A percentile compares a stretch with the other conserved stretches of the same genome.
These are phyloP conservation scores for Botryotinia globosa DNA, from an alignment of 2,329 filamentous ascomycete genomes.

Conservation along the genomic window DNA sequence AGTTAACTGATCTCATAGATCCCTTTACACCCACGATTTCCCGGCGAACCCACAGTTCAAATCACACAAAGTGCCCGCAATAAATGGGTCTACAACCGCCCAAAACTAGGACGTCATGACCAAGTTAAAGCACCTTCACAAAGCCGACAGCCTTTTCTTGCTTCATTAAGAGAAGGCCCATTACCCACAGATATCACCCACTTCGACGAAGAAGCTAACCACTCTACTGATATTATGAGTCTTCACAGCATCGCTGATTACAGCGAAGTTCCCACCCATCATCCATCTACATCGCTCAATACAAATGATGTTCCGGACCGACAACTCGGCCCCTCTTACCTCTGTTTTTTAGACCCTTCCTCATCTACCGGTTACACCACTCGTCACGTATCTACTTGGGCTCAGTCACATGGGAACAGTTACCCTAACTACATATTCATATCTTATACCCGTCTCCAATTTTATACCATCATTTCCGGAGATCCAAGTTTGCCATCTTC, in stretches of 20 bases:
- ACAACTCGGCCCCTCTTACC: slow-evolving; percentile 9
- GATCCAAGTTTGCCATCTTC: neutral
- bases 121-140: neutral
- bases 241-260: neutral
- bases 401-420: neutral
- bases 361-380: neutral
- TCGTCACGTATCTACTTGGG: neutral
- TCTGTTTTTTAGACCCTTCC: slow-evolving; percentile 1
- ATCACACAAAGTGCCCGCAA: neutral
- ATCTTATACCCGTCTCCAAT: slow-evolving; percentile 15
- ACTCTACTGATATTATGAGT: neutral
- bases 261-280: neutral
- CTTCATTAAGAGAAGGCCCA: neutral
- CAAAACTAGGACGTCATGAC: slow-evolving; percentile 1
- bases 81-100: neutral
- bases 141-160: neutral
- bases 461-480: slow-evolving; percentile 4
- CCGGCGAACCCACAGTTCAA: neutral
- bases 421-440: slow-evolving; percentile 13
- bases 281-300: neutral
- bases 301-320: neutral
- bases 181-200: neutral
- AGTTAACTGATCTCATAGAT: neutral
- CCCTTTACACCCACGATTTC: neutral
- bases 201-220: neutral